Percentiles rank a stretch among this genome's conserved stretches.
phyloP scores from a whole-genome alignment of 192 early-diverging fungal species.

The Coemansia sp. region DNA sequence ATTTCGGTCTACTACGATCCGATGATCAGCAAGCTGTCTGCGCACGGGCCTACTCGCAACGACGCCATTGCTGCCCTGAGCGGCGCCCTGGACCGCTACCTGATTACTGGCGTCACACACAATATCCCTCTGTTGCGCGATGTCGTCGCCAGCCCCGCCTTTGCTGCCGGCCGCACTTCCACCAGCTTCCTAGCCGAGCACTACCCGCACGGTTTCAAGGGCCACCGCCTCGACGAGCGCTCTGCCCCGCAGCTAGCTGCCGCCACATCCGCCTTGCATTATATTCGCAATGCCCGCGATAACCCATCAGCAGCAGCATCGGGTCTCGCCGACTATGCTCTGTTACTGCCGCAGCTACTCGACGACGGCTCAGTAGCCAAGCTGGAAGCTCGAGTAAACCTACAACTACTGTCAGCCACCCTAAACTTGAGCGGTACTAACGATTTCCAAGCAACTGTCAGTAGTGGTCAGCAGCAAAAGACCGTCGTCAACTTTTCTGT shows the following conservation, averaged over 20 bases:
- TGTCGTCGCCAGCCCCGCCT: constrained; percentile 74
- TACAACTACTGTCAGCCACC: constrained; percentile 3
- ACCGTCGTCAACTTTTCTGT: constrained; percentile 29
- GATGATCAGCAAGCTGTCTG: constrained; percentile 92
- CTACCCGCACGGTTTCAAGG: constrained; percentile 87
- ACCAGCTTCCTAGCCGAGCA: constrained; percentile 89
- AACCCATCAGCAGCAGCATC: neutral
- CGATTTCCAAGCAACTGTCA: constrained; percentile 19
- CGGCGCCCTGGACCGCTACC: constrained; percentile 83
- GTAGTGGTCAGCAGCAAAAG: constrained; percentile 21
- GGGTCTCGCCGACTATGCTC: neutral
- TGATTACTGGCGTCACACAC: constrained; percentile 94
- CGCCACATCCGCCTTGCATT: constrained; percentile 65
- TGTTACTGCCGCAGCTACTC: constrained; percentile 54
- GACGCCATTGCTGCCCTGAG: constrained; percentile 79
- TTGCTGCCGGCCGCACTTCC: constrained; percentile 73
- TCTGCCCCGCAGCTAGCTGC: constrained; percentile 67
- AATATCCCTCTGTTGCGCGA: constrained; percentile 93
- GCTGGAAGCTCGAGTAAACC: constrained; percentile 20
- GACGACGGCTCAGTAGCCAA: constrained; percentile 52
- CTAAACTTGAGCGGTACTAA: constrained; percentile 25
- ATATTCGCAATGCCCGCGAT: constrained; percentile 64
- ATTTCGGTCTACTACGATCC: constrained; percentile 97
- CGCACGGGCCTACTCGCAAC: constrained; percentile 77
- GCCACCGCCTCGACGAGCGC: constrained; percentile 61